Percentiles rank a stretch among this genome's conserved stretches.
These are phyloP conservation scores for Protomyces gravidus DNA, from an alignment of 1,139 yeast species.

Conservation along the genomic window DNA sequence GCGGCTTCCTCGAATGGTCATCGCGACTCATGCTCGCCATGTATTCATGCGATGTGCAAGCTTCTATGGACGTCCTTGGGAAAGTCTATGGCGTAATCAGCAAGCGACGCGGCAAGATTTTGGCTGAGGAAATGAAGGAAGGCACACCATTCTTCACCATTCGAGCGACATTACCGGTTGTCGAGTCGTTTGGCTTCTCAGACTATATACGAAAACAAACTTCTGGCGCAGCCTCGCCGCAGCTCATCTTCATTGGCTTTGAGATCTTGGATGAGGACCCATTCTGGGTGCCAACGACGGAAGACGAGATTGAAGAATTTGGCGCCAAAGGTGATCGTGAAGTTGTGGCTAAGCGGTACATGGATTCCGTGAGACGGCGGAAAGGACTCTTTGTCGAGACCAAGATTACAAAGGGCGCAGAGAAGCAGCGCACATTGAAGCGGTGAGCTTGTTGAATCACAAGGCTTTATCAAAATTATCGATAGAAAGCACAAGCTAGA, in stretches of 20 bases:
- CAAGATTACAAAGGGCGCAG: conserved; percentile 84
- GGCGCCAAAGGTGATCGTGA: conserved; percentile 93
- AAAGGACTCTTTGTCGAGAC: conserved; percentile 90
- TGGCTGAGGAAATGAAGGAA: conserved; percentile 92
- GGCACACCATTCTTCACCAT: conserved; percentile 95
- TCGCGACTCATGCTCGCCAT: conserved; percentile 88
- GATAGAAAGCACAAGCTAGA: too few relatives aligned
- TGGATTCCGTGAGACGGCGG: conserved; percentile 73
- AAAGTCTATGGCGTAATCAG: conserved; percentile 94
- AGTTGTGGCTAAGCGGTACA: conserved; percentile 79
- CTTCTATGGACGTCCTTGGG: conserved; percentile 89
- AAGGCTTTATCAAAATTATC: too few relatives aligned
- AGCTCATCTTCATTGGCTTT: conserved; percentile 82
- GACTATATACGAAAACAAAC: conserved; percentile 91
- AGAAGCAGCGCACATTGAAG: conserved; percentile 81
- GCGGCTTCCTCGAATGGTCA: conserved; percentile 68
- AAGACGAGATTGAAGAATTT: conserved; percentile 86
- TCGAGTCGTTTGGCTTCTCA: conserved; percentile 94
- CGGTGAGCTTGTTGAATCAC: conserved; percentile 21
- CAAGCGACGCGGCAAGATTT: conserved; percentile 74
- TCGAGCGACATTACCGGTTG: conserved; percentile 81
- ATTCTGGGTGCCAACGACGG: conserved; percentile 99
- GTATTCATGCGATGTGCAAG: conserved; percentile 92
- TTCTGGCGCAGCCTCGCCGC: conserved; percentile 97
- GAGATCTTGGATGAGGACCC: conserved; percentile 88